phyloP scores from a whole-genome alignment of 768 basidiomycete species.

The Serpula lacrymans region DNA sequence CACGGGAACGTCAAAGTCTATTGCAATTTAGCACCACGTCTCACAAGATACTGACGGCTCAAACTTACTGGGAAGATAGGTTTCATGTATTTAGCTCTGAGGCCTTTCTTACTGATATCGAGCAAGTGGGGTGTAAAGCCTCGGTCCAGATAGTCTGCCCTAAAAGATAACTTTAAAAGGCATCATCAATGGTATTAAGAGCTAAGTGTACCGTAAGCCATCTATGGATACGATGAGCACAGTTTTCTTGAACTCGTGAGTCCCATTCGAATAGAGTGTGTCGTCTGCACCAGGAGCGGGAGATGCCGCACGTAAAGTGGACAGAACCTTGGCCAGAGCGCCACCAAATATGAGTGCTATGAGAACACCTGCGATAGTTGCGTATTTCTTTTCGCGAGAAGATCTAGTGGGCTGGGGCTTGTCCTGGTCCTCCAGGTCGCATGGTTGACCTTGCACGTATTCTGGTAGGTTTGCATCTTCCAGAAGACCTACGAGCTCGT shows the following conservation, averaged over 20 bases:
- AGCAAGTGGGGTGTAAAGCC: slow-evolving; percentile 82
- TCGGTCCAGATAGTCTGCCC: slow-evolving; percentile 85
- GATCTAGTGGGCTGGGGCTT: no score
- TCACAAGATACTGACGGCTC: not conserved
- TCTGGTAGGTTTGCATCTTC: no score
- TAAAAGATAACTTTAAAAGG: slow-evolving; percentile 22
- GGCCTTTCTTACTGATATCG: slow-evolving; percentile 73
- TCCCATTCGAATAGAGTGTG: slow-evolving; percentile 68
- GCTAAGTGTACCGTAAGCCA: slow-evolving; percentile 59
- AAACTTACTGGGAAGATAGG: slow-evolving; percentile 80
- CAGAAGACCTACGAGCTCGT: no score
- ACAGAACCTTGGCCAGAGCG: slow-evolving; percentile 34
- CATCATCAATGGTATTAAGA: not conserved
- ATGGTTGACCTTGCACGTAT: no score
- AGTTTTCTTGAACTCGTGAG: slow-evolving; percentile 76
- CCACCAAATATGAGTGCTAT: slow-evolving; percentile 43
- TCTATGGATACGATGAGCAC: slow-evolving; percentile 87
- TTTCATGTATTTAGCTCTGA: slow-evolving; percentile 84
- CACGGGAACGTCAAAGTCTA: slow-evolving; percentile 90
- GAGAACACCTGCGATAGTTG: slow-evolving; percentile 34
- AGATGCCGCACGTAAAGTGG: slow-evolving; percentile 21
- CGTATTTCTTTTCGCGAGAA: no score
- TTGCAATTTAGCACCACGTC: slow-evolving; percentile 8
- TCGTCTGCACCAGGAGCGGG: slow-evolving; percentile 38
- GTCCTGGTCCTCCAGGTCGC: no score